A percentile compares a stretch with the other conserved stretches of the same genome.
These are phyloP conservation scores for Cymbidium sinense DNA, from an alignment of 106 monocot genomes.

Conservation along the genomic window DNA sequence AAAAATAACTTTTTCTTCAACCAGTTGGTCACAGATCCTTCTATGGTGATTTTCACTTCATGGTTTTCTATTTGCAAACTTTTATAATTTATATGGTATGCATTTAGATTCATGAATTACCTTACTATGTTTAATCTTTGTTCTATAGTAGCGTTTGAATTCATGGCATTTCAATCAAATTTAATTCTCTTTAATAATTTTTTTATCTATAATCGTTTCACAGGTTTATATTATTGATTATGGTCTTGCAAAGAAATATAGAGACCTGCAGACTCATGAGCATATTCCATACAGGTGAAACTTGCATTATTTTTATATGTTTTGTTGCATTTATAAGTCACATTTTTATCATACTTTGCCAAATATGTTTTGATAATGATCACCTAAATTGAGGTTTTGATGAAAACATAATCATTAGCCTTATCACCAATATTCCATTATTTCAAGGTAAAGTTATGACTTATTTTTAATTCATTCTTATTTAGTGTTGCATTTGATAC, in stretches of 20 bases:
- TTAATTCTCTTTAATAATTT: background rate
- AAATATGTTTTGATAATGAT: no score
- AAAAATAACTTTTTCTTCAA: no score
- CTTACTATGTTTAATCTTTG: background rate
- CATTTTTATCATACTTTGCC: background rate
- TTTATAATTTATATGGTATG: background rate
- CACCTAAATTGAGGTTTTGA: background rate
- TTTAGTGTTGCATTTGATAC: background rate
- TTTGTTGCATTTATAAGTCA: background rate
- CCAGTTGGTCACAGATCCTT: no score
- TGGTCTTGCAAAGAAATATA: slow-evolving; percentile 88
- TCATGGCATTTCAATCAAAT: background rate
- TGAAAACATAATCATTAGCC: background rate
- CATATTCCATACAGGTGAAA: slow-evolving; percentile 92
- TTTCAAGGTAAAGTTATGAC: background rate
- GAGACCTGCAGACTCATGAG: slow-evolving; percentile 83
- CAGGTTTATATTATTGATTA: slow-evolving; percentile 97
- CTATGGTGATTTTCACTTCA: background rate
- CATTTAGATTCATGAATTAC: background rate
- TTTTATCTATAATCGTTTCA: background rate
- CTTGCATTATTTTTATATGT: background rate
- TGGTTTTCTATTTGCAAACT: background rate
- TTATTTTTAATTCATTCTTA: background rate
- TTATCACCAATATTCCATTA: background rate
- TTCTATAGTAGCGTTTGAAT: background rate